Evolutionary conservation across 176 grass and related monocot species (phyloP).

Genomic region (Leersia perrieri): DNA sequence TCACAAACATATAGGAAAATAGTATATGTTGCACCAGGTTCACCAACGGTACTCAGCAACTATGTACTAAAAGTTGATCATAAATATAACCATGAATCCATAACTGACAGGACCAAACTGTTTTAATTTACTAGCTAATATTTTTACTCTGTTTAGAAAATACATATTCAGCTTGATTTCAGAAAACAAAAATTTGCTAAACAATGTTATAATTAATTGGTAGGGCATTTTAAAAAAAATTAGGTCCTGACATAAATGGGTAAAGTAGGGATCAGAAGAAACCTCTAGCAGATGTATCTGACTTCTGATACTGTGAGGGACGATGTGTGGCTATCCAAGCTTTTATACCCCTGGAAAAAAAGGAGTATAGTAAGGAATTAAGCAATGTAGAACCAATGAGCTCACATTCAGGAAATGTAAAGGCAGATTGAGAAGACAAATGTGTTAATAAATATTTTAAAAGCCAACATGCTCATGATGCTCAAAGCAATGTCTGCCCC

Average conservation of each 20-base stretch:
- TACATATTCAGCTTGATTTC: background rate
- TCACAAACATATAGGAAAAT: background rate
- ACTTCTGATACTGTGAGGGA: constrained; percentile 52
- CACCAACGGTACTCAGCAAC: background rate
- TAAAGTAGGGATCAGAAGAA: constrained; percentile 26
- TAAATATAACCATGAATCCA: background rate
- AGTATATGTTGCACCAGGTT: background rate
- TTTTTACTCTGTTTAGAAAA: background rate
- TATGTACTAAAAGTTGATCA: background rate
- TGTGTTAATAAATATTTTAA: background rate
- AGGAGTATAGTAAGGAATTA: background rate
- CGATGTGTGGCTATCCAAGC: constrained; percentile 67
- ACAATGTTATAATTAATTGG: background rate
- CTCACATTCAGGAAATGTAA: background rate
- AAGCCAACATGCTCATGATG: background rate
- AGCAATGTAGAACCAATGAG: constrained; percentile 7
- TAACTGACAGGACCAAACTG: background rate
- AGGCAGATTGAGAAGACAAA: background rate
- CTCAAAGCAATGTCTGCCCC: background rate
- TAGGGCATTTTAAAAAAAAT: no score
- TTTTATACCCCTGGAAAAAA: constrained; percentile 51
- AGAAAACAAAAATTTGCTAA: background rate
- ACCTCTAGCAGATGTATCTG: constrained; percentile 81
- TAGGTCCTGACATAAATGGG: background rate
- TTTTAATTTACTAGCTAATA: background rate